Evolutionary conservation across 1,284 basidiomycete species (phyloP).

Genomic region (Exsudoporus floridanus): DNA sequence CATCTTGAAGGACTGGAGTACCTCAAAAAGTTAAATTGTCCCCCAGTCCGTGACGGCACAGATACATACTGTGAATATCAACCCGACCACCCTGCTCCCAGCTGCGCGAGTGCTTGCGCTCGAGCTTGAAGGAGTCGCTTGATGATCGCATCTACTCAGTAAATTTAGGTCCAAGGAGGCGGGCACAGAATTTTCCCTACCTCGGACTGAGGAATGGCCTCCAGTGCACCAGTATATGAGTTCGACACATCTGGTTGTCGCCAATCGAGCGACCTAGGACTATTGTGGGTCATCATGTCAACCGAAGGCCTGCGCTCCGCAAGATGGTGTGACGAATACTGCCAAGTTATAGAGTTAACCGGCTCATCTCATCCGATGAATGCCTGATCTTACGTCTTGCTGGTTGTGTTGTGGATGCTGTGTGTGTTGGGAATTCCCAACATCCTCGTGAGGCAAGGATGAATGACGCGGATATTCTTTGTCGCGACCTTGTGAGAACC

Average conservation of each 20-base stretch:
- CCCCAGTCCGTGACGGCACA: conserved; percentile 21
- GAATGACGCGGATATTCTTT: conserved; percentile 36
- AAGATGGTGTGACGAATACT: conserved; percentile 37
- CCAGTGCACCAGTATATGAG: conserved; percentile 43
- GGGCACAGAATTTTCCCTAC: conserved; percentile 36
- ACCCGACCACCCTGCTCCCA: conserved; percentile 56
- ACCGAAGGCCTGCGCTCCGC: conserved; percentile 34
- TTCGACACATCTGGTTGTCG: conserved; percentile 46
- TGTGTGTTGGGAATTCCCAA: conserved; percentile 32
- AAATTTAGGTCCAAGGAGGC: conserved; percentile 24
- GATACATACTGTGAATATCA: conserved; percentile 28
- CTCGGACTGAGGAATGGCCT: conserved; percentile 50
- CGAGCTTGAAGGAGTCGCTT: conserved; percentile 45
- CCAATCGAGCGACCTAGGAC: conserved; percentile 54
- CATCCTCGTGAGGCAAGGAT: conserved; percentile 34
- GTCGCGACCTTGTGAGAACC: conserved; percentile 25
- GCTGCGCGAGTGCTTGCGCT: conserved; percentile 56
- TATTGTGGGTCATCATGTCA: conserved; percentile 38
- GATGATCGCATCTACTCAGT: conserved; percentile 40
- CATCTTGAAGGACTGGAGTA: conserved; percentile 40
- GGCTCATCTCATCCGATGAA: conserved; percentile 14
- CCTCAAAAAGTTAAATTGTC: conserved; percentile 17
- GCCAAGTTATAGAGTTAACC: conserved; percentile 23
- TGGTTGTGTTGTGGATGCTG: conserved; percentile 33
- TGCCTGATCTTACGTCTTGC: conserved; percentile 35